These are phyloP conservation scores for Dissophora globulifera DNA, from an alignment of 192 early-diverging fungal species.

Conservation along the genomic window DNA sequence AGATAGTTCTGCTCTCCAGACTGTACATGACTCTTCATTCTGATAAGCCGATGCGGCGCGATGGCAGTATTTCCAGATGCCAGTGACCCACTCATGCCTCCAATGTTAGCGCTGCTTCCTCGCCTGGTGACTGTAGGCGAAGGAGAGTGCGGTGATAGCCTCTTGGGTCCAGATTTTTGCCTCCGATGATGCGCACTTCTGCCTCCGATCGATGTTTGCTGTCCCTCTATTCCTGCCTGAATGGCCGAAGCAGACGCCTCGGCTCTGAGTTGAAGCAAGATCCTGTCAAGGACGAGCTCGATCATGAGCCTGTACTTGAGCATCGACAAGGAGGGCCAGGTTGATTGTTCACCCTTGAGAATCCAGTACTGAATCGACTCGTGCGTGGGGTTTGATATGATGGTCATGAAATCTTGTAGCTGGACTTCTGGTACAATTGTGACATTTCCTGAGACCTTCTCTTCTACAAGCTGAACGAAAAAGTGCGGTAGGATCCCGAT, in stretches of 20 bases:
- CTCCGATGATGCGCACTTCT: constrained; percentile 33
- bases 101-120: constrained; percentile 28
- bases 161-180: constrained; percentile 49
- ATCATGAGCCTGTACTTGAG: constrained; percentile 75
- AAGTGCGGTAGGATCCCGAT: constrained; percentile 69
- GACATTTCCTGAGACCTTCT: constrained; percentile 74
- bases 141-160: constrained; percentile 9
- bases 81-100: constrained; percentile 6
- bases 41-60: neutral
- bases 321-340: constrained; percentile 79
- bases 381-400: constrained; percentile 77
- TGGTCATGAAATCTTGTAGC: constrained; percentile 68
- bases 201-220: neutral
- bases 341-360: constrained; percentile 79
- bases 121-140: constrained; percentile 19
- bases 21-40: constrained; percentile 39
- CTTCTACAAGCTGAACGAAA: constrained; percentile 67
- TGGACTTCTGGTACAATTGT: constrained; percentile 73
- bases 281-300: constrained; percentile 74
- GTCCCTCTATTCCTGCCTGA: constrained; percentile 25
- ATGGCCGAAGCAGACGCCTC: constrained; percentile 37
- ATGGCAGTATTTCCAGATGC: neutral
- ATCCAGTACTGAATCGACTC: constrained; percentile 77
- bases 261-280: constrained; percentile 30
- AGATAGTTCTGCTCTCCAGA: constrained; percentile 27